Conservation (phyloP, 228 moss, liverwort and hornwort species). For the Sphagnum magellanicum region DNA sequence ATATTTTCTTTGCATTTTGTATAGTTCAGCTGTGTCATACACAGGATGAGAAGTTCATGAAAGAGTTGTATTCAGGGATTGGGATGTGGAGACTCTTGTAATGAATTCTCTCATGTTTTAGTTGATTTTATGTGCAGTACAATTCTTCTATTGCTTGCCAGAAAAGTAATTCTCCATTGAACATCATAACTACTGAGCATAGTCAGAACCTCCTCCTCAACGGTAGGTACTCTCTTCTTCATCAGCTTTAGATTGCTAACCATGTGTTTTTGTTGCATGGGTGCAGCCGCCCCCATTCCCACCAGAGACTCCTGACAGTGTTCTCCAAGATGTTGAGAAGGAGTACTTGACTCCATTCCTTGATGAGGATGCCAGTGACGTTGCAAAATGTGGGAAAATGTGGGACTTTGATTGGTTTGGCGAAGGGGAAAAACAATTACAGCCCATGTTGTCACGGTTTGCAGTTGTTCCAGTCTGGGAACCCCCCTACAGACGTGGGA, state of each 20-base stretch:
- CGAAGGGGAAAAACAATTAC: slow-evolving; percentile 54
- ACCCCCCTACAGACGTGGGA: slow-evolving; percentile 68
- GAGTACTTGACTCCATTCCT: slow-evolving; percentile 67
- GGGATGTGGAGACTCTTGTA: no score
- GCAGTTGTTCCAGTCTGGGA: slow-evolving; percentile 80
- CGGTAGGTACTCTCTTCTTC: not conserved
- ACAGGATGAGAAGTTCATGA: not conserved
- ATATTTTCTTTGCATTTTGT: not conserved
- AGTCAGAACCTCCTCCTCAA: not conserved
- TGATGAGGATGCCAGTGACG: slow-evolving; percentile 65
- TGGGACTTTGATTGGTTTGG: slow-evolving; percentile 99
- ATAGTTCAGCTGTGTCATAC: not conserved
- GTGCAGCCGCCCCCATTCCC: slow-evolving; percentile 66
- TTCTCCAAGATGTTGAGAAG: slow-evolving; percentile 54
- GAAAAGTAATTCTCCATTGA: not conserved
- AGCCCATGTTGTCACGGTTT: slow-evolving; percentile 68
- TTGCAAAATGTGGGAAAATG: slow-evolving; percentile 58
- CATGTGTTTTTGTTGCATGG: not conserved
- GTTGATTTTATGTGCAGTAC: not conserved
- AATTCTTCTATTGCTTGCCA: not conserved
- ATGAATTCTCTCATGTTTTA: no score
- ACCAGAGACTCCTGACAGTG: slow-evolving; percentile 51
- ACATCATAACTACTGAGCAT: not conserved
- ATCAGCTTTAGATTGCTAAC: not conserved
- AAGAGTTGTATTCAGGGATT: not conserved